Base-by-base conservation (phyloP, 164 flowering plant genomes). In the Dillenia turbinata region DNA sequence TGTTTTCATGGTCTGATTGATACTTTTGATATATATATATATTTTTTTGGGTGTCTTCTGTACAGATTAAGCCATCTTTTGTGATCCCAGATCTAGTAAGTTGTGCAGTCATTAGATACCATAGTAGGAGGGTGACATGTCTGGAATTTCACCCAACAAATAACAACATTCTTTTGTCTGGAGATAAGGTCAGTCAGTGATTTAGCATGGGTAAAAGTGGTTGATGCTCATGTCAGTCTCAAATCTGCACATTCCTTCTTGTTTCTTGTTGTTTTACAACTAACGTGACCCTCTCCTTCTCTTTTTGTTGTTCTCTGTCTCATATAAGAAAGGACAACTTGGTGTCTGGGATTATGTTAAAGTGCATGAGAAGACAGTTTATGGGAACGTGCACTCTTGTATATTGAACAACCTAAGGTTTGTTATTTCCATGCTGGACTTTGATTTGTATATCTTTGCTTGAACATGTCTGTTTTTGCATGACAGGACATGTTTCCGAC, bases 121-220 rank as follows among this genome's bases (percentile, higher is more conserved):
- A 90, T 66, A 89, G 97, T 63, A 85, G 98, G 67, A 78, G 98
- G 19, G 74, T 94, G 22, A 94, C 98, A 10, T 85, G 97, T 69
- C 74, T 94, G 77, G 98, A 94, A 72, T 94, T 94, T 54, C 98
- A 94, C 69, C 98, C 98, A 9, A 87, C 89, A 56, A 89, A 80
- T 15, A 78, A 85, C 63, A 80, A 85, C 68, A 77, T 94, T 65
- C 85, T 94, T 49, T 65, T 94, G 59, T 94, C 98, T 54, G 98
- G 96, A 61, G 98, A 94, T 71, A 94, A 94, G 98, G 98, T 89
- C 44, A 43, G 62, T 65, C 14, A 24, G 26, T 24, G 26, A 24
- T 24, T 24, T 24, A 24, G 3, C 26, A 24, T 24, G 26, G 26
- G 26, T 24, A 24, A 24, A 24, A 24, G 26, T 24, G 26, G 26